Conservation (phyloP, 306 rosid species). For the Spatholobus suberectus region DNA sequence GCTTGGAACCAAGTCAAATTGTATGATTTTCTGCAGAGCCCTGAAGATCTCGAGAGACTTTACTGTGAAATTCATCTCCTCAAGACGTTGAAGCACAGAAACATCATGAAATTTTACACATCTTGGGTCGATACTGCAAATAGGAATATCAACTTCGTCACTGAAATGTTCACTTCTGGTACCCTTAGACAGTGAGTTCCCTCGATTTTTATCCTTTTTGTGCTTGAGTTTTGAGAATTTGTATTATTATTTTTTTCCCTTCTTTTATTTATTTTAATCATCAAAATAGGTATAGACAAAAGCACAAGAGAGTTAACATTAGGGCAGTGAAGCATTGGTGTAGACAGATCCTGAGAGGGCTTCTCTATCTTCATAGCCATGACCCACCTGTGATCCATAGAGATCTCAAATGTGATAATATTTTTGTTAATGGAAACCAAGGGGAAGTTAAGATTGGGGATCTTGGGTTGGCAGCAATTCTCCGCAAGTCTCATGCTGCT, state of each 20-base stretch:
- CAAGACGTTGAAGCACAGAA: constrained; percentile 82
- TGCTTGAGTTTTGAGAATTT: constrained; percentile 38
- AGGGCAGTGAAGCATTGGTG: constrained; percentile 98
- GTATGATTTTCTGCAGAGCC: constrained; percentile 85
- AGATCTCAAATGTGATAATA: constrained; percentile 98
- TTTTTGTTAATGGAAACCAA: constrained; percentile 92
- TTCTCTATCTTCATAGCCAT: constrained; percentile 86
- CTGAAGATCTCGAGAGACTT: constrained; percentile 95
- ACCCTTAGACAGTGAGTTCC: constrained; percentile 86
- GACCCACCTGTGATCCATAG: constrained; percentile 96
- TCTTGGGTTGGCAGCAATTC: constrained; percentile 93
- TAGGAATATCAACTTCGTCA: constrained; percentile 90
- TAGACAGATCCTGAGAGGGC: constrained; percentile 91
- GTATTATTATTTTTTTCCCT: constrained; percentile 6
- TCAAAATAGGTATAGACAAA: constrained; percentile 72
- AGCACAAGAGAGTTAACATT: constrained; percentile 81
- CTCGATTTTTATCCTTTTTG: constrained; percentile 16
- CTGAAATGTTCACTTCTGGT: constrained; percentile 98
- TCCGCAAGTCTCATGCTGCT: constrained; percentile 87
- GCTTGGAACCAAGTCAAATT: constrained; percentile 98
- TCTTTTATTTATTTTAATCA: not conserved
- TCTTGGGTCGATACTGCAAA: constrained; percentile 96
- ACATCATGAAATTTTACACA: constrained; percentile 89
- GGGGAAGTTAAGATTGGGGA: constrained; percentile 98
- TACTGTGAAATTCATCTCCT: constrained; percentile 95